These are phyloP conservation scores for Kwoniella sp. DNA, from an alignment of 768 basidiomycete species.

Conservation along the genomic window DNA sequence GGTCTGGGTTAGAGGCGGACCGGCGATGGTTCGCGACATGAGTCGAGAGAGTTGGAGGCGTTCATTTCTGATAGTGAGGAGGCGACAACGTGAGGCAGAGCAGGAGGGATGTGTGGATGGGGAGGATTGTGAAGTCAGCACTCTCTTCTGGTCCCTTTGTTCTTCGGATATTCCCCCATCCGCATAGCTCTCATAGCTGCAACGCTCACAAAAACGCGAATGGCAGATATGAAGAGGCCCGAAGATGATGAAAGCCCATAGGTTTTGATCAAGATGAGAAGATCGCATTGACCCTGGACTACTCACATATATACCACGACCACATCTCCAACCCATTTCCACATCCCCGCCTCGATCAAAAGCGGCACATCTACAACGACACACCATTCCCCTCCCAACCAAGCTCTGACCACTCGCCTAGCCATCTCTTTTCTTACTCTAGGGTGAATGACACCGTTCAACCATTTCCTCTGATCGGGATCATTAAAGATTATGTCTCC, in stretches of 20 bases:
- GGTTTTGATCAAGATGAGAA: no score
- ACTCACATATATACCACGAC: slow-evolving; percentile 88
- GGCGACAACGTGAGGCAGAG: not conserved
- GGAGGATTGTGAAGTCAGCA: no score
- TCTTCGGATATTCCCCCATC: no score
- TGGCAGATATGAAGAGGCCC: not conserved
- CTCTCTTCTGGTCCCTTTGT: no score
- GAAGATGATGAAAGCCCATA: no score
- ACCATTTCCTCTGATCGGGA: slow-evolving; percentile 65
- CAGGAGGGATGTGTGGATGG: no score
- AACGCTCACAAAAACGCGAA: no score
- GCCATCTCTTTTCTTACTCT: slow-evolving; percentile 80
- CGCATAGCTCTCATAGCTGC: no score
- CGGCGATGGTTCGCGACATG: slow-evolving; percentile 61
- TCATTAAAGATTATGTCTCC: slow-evolving; percentile 84
- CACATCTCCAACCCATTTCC: slow-evolving; percentile 78
- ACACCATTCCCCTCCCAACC: slow-evolving; percentile 75
- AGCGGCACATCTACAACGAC: slow-evolving; percentile 89
- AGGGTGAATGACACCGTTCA: slow-evolving; percentile 89
- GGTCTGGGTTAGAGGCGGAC: slow-evolving; percentile 60
- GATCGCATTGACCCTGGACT: no score
- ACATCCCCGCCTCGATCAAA: slow-evolving; percentile 83
- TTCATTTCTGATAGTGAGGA: slow-evolving; percentile 78
- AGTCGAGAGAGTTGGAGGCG: slow-evolving; percentile 82
- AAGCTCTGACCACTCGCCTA: slow-evolving; percentile 66